Evolutionary conservation across 495 filamentous ascomycete genomes (phyloP), one percentile per base, ranked within the genome.

Genomic region (Penicillium soppii): DNA sequence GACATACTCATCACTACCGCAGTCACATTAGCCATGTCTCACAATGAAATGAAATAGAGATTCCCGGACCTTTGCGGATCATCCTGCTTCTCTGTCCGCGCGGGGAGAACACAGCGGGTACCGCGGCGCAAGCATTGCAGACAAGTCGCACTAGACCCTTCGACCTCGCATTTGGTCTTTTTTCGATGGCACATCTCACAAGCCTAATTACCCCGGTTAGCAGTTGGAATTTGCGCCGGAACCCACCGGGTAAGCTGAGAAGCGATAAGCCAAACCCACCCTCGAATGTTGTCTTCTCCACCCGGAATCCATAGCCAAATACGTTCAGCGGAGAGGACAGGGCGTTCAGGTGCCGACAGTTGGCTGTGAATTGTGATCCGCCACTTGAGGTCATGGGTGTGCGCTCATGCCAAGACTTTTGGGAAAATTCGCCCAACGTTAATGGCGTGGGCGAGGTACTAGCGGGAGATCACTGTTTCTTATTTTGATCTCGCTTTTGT

Each of bases 101-200:
- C 84, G 15, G 90, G 91, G 64, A 95, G 95, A 52, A 95, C 82
- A 71, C 94, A 97, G 59, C 89, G 86, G 10, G 87, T 90, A 72
- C 92, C 94, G 73, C 95, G 92, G 65, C 96, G 96, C 58, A 83
- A 82, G 66, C 94, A 98, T 69, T 96, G 94, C 10, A 87, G 83
- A 74, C 94, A 98, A 17, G 59, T 15, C 19, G 42, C 12, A 42
- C 82, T 76, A 25, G 90, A 87, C 46, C 89, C 80, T 66, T 95
- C 92, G 43, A 91, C 84, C 66, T 96, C 91, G 69, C 94, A 98
- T 71, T 94, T 96, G 62, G 94, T 95, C 80, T 97, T 97, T 79
- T 91, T 96, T 74, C 90, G 94, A 59, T 89, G 83, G 63, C 94
- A 98, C 88, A 91, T 92, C 63, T 96, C 91, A 75, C 92, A 98